Evolutionary conservation across 805 yeast genomes (phyloP), one percentile per base, ranked within the genome.

Genomic region (Lipomyces chichibuensis): DNA sequence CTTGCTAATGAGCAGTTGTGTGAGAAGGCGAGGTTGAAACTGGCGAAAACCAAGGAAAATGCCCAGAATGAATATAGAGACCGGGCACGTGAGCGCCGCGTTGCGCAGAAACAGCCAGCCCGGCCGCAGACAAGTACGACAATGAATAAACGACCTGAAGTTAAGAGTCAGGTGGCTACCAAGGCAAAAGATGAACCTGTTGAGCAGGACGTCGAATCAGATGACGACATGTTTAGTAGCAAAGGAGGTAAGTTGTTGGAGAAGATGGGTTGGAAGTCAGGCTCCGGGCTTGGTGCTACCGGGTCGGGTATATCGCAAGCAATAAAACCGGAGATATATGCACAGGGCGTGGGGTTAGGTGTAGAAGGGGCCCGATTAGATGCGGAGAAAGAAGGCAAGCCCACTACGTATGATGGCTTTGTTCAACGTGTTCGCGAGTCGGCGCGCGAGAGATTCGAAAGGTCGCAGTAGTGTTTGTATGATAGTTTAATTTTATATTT

Each of bases 191-290:
- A 53, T 9, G 59, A 52, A 17, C 49, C 49, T 8, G 49, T n/a
- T 43, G 64, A 11, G 11, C 17, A 17, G n/a, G 70, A 66, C 5
- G 59, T 25, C n/a, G 70, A 68, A 20, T 65, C 57, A 20, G 69
- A 65, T 43, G 64, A 46, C 17, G 55, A 51, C 62, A 33, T 43
- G 27, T 56, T 55, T 4, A 27, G 32, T 2, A 52, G 58, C 37
- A 68, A 67, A 46, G 98, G 98, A 35, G 86, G 96, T 77, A 81
- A 80, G 64, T 78, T 94, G 74, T 79, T 94, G 73, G 88, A 87
- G 74, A 90, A 85, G 74, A 83, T 94, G 83, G 98, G 98, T 14
- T 94, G 98, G 98, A 78, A 79, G 29, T 78, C 81, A 59, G 98
- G 98, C 33, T 88, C 88, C 74, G 97, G 97, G 9, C 83, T 94